phyloP scores from a whole-genome alignment of 1,284 basidiomycete species.

The Mrakiaceae sp. region DNA sequence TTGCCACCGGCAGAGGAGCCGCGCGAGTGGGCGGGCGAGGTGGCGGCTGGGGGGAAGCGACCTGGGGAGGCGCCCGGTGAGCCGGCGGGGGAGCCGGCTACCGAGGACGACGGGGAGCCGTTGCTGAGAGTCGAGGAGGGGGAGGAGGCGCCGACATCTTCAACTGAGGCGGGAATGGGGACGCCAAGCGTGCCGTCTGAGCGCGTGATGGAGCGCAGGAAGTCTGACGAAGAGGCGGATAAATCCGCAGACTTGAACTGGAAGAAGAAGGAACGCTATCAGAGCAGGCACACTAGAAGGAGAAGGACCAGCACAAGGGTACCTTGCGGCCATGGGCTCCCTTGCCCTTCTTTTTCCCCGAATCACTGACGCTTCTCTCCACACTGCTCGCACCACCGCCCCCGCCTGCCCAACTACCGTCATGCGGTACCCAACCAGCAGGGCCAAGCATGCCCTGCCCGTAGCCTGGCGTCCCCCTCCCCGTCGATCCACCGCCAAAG shows the following conservation, averaged over 20 bases:
- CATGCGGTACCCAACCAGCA: not conserved
- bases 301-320: not conserved
- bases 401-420: not conserved
- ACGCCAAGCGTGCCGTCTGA: constrained; percentile 10
- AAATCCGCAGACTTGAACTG: constrained; percentile 11
- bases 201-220: constrained; percentile 3
- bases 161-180: not conserved
- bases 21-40: constrained; percentile 4
- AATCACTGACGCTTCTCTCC: constrained; percentile 6
- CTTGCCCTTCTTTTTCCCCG: not conserved
- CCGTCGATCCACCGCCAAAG: too few species aligned
- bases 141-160: not conserved
- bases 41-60: not conserved
- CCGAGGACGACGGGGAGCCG: not conserved
- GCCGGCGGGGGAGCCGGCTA: not conserved
- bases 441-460: constrained; percentile 6
- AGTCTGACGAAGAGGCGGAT: constrained; percentile 1
- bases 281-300: not conserved
- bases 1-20: not conserved
- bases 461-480: constrained; percentile 6
- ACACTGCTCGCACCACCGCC: not conserved
- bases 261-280: not conserved
- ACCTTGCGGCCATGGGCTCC: constrained; percentile 5
- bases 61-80: not conserved
- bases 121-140: not conserved